Base-by-base conservation (phyloP, 139 green algal species). In the Chlorella sp. region DNA sequence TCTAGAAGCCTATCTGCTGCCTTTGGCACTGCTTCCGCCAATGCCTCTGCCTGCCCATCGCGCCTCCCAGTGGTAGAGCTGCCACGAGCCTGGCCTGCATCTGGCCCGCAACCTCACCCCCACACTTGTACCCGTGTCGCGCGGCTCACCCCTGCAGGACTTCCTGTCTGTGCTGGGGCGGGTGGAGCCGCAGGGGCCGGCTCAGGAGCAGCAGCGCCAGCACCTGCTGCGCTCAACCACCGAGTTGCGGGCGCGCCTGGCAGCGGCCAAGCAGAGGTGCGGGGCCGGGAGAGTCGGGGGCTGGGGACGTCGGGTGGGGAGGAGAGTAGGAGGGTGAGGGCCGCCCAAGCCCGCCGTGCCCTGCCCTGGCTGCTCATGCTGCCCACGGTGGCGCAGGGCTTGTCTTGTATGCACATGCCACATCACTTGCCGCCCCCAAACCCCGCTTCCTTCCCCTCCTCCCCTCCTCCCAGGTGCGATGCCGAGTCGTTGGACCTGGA, bases 91-190 rank as follows among this genome's bases (percentile, higher is more conserved):
- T 57, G 48, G 48, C 48, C 48, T 57, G 48, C 48, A 5, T 57
- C 7, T 57, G 48, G 7, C 48, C 48, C 48, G 9, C n/a, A n/a
- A n/a, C n/a, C n/a, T n/a, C n/a, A 57, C 48, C 48, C 48, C 48
- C 48, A 57, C 48, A 57, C 9, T 57, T 5, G 48, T 9, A 57
- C 48, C 48, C 48, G 7, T 57, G 48, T 5, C 48, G 9, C 48
- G 9, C 69, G 80, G 28, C 36, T 89, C 61, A 28, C 32, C 26
- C 79, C 37, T 66, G 26, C 69, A 92, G 73, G 88, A 90, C 2
- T 93, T 88, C 85, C 88, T 92, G 69, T 85, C 79, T 34, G 61
- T 89, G n/a, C 82, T 93, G 9, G 40, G 83, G 36, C 66, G 86
- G 85, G 85, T 80, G 15, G 86, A 77, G 16, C 34, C 36, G 9